Base-by-base conservation (phyloP, 768 basidiomycete genomes). In the Xerocomus brunneocitrinus region DNA sequence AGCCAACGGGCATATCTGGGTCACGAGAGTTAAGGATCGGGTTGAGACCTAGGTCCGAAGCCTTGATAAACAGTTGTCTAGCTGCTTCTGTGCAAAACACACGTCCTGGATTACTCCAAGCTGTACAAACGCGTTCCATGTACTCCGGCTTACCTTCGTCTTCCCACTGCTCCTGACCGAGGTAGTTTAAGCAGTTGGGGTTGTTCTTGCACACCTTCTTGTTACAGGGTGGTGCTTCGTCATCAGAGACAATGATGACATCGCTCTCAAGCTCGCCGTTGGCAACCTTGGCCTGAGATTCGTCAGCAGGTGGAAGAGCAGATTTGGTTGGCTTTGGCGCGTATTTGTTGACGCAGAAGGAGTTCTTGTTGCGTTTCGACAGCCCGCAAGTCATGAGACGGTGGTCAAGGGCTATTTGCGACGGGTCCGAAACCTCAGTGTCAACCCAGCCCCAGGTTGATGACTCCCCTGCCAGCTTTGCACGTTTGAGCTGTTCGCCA, bases 131-230 rank as follows among this genome's bases (percentile, higher is more conserved):
- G 59, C 52, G 50, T 59, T 49, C n/a, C 39, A 50, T 51, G 47
- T 46, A 42, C 38, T 24, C 22, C 43, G 7, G 39, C 72, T 47
- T 22, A 85, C 89, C 84, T 76, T 82, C 77, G 54, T 80, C 74
- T 66, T 90, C 86, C 87, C 92, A 95, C 57, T 77, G 75, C 27
- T 87, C 84, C 62, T 91, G 91, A 5, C 91, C 91, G 30, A 97
- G 72, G 71, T 91, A 85, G 66, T 94, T 95, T 50, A 95, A 73
- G 68, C 95, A 97, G 48, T 85, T 82, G 8, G 91, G 89, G 63
- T 93, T 95, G 46, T 70, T 69, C 60, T 79, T 85, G 70, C 95
- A 98, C 5, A 47, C 28, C 54, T 80, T 85, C 61, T 80, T 82
- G 53, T 67, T 75, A 63, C 91, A 92, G 14, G 67, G 61, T 4